Conservation (phyloP, 2,329 filamentous ascomycete genomes). For the Hymenoscyphus linearis region DNA sequence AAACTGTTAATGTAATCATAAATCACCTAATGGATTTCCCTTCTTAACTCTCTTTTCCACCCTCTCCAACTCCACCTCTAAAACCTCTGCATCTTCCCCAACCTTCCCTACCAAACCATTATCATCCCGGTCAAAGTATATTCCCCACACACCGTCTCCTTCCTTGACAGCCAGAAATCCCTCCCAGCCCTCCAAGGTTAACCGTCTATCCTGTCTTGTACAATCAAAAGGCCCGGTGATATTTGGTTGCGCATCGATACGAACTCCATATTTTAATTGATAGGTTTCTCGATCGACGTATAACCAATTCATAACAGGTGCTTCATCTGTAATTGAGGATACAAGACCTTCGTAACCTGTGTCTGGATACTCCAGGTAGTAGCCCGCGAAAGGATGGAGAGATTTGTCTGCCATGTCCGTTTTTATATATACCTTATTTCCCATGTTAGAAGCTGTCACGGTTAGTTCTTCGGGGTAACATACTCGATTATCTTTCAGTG, state of each 20-base stretch:
- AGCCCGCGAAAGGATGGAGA: slow-evolving; percentile 48
- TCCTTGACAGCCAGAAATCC: slow-evolving; percentile 52
- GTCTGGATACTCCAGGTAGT: slow-evolving; percentile 52
- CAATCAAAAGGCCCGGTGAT: slow-evolving; percentile 69
- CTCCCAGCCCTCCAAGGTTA: slow-evolving; percentile 61
- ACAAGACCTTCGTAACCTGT: slow-evolving; percentile 42
- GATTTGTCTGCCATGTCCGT: slow-evolving; percentile 38
- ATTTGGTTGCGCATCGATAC: slow-evolving; percentile 66
- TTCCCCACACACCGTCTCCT: slow-evolving; percentile 44
- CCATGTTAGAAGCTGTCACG: background rate
- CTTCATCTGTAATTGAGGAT: slow-evolving; percentile 44
- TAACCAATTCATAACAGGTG: slow-evolving; percentile 62
- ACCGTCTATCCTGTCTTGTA: slow-evolving; percentile 45
- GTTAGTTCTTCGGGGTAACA: background rate
- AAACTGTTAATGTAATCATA: background rate
- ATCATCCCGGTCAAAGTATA: slow-evolving; percentile 48
- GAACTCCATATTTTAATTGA: slow-evolving; percentile 58
- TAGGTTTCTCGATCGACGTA: slow-evolving; percentile 55
- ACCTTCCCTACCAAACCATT: slow-evolving; percentile 42
- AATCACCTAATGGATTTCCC: slow-evolving; percentile 18
- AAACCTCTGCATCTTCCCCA: slow-evolving; percentile 41
- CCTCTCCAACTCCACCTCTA: slow-evolving; percentile 50
- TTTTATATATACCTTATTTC: slow-evolving; percentile 42
- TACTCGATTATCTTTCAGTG: slow-evolving; percentile 30
- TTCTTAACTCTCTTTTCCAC: slow-evolving; percentile 41